Evolutionary conservation across 257 asterid species (phyloP), one percentile per base, ranked within the genome.

Genomic region (Scutellaria barbata): DNA sequence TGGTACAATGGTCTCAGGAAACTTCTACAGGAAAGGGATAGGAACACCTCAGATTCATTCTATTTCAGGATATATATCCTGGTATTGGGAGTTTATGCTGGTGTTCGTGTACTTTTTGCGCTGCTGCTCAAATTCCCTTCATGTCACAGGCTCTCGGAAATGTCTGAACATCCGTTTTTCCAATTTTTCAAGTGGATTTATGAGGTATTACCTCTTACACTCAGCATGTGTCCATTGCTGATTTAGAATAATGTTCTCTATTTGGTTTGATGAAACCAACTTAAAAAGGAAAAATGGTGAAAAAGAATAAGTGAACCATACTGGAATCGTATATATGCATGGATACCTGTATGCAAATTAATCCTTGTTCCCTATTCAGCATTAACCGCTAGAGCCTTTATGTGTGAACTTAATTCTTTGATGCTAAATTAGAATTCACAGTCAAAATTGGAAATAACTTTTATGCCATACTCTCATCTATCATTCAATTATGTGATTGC

Each of bases 141-240:
- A 30, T 88, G 95, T 65, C 99, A 91, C 85, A 76, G 81, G 45
- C 85, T 95, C 39, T 95, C 99, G 8, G 94, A 86, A 82, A 81
- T 89, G 96, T 87, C 90, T 55, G 95, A 89, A 64, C 96, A 95
- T 64, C 82, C 98, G n/a, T 91, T 95, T 84, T 91, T 95, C 77
- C 99, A 95, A 77, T 88, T 95, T 79, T 95, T 95, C 84, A 95
- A 95, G 86, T 95, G 99, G 99, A 91, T 95, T 67, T 95, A 86
- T 81, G 90, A 91, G 99, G 99, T 88, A 80, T 41, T 63, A 25
- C 47, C 76, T 30, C 35, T 2, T 30, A 61, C 46, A 10, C 47
- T 45, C 42, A 40, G 6, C 20, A 37, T 47, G 30, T 22, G 33
- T 79, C 58, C 10, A 1, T 37, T 61, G 18, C 50, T 77, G 20